phyloP scores from a whole-genome alignment of 2,329 filamentous ascomycete species.

The Trichophyton verrucosum region DNA sequence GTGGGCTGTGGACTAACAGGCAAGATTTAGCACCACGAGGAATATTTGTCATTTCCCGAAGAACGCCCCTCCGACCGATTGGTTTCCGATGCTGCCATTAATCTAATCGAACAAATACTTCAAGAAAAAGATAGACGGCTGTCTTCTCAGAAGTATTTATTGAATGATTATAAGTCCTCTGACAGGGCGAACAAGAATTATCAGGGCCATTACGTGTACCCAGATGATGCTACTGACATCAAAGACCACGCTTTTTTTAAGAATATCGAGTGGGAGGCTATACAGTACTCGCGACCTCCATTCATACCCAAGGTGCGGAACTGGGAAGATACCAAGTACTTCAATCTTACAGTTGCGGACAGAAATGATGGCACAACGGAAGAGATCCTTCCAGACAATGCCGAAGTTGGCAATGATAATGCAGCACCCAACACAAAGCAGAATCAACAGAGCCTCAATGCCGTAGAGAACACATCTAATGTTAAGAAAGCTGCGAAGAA shows the following conservation, averaged over 20 bases:
- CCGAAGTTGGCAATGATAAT: conserved; percentile 2
- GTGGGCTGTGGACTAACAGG: not conserved
- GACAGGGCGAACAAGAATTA: conserved; percentile 28
- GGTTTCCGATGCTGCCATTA: conserved; percentile 59
- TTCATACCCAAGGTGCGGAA: conserved; percentile 62
- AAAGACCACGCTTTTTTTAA: conserved; percentile 80
- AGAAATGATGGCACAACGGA: not conserved
- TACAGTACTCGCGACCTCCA: conserved; percentile 61
- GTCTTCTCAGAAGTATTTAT: conserved; percentile 60
- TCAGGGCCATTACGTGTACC: conserved; percentile 56
- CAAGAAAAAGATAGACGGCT: conserved; percentile 63
- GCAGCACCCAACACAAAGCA: not conserved
- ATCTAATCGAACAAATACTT: conserved; percentile 62
- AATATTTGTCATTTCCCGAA: conserved; percentile 58
- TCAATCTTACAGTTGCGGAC: conserved; percentile 40
- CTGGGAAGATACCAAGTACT: conserved; percentile 72
- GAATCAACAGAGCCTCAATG: not conserved
- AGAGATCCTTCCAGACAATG: not conserved
- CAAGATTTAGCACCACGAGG: conserved; percentile 49
- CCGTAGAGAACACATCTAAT: not conserved
- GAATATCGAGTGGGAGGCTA: conserved; percentile 61
- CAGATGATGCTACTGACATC: conserved; percentile 78
- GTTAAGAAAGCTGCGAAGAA: conserved; percentile 31
- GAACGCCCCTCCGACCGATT: conserved; percentile 40
- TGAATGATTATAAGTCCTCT: conserved; percentile 44